A percentile compares a stretch with the other conserved stretches of the same genome.
Conservation (phyloP, 176 grass and related monocot genomes). For the Triticum aestivum region IWGSC_CS_RefSeq_v2.1 NC_057795.1:86535297-86535796, state of each 20-base stretch:
- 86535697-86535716: constrained; percentile 67
- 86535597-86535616: constrained; percentile 60
- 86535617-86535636: constrained; percentile 56
- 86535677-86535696: constrained; percentile 11
- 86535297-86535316: too few species aligned
- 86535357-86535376: too few species aligned
- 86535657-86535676: constrained; percentile 24
- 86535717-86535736: constrained; percentile 81
- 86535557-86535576: constrained; percentile 70
- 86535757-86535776: constrained; percentile 71
- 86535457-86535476: too few species aligned
- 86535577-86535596: constrained; percentile 51
- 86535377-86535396: too few species aligned
- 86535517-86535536: constrained; percentile 71
- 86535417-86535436: too few species aligned
- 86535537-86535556: constrained; percentile 41
- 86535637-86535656: constrained; percentile 45
- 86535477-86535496: constrained; percentile 43
- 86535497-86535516: constrained; percentile 63
- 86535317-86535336: too few species aligned
- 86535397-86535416: too few species aligned
- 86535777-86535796: constrained; percentile 71
- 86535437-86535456: too few species aligned
- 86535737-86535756: constrained; percentile 80
- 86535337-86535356: too few species aligned